These are phyloP conservation scores for Escovopsis sp. DNA, from an alignment of 2,329 filamentous ascomycete genomes.

Conservation along the genomic window DNA sequence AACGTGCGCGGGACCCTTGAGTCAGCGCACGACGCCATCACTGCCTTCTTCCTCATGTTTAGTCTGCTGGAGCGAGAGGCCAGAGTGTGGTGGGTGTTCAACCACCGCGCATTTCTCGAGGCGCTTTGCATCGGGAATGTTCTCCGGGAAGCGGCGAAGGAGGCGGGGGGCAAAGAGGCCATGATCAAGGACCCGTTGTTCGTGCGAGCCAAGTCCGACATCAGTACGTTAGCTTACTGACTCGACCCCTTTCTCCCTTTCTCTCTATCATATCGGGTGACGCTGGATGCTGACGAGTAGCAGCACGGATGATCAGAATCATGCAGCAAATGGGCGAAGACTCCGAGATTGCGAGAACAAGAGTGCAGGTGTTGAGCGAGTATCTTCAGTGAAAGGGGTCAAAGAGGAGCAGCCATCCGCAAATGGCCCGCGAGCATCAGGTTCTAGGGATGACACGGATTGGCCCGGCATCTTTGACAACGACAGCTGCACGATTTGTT, in stretches of 20 bases:
- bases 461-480: no score
- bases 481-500: no score
- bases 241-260: neutral
- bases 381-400: conserved; percentile 21
- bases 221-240: conserved; percentile 30
- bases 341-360: conserved; percentile 43
- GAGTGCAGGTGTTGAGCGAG: conserved; percentile 43
- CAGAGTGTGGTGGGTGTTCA: conserved; percentile 73
- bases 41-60: conserved; percentile 61
- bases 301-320: conserved; percentile 49
- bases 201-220: conserved; percentile 44
- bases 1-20: conserved; percentile 59
- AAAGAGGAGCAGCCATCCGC: neutral
- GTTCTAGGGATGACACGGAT: no score
- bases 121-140: conserved; percentile 53
- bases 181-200: conserved; percentile 41
- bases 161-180: conserved; percentile 30
- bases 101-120: conserved; percentile 67
- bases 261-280: neutral
- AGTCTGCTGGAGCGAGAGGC: conserved; percentile 55
- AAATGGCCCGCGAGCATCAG: no score
- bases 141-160: conserved; percentile 34
- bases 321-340: conserved; percentile 45
- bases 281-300: conserved; percentile 1
- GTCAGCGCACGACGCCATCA: conserved; percentile 61